Percentiles rank a stretch among this genome's conserved stretches.
These are phyloP conservation scores for Chlorella variabilis DNA, from an alignment of 163 green algal species.

Conservation along the genomic window DNA sequence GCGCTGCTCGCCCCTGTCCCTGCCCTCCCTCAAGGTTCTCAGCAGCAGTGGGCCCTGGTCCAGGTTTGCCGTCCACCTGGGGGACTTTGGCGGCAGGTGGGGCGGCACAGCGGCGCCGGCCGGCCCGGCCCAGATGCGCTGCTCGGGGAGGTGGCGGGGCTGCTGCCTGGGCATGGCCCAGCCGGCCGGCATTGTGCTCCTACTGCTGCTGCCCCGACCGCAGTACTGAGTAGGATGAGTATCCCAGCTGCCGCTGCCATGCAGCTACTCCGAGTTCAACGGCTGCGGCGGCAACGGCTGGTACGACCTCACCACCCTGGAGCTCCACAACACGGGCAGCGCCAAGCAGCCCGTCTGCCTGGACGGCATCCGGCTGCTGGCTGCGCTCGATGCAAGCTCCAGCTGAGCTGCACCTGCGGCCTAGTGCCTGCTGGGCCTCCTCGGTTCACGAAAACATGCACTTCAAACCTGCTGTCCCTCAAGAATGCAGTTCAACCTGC, in stretches of 20 bases:
- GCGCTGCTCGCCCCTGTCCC: background rate
- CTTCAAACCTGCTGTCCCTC: no score
- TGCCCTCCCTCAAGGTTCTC: background rate
- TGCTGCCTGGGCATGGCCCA: no score
- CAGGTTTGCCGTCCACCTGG: background rate
- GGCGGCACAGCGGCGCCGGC: no score
- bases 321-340: constrained; percentile 2
- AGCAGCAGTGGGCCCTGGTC: background rate
- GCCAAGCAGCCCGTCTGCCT: constrained; percentile 16
- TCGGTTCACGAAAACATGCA: no score
- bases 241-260: no score
- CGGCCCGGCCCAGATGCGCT: no score
- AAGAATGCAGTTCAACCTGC: no score
- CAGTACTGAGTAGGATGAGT: no score
- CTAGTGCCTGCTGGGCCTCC: no score
- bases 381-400: background rate
- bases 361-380: constrained; percentile 22
- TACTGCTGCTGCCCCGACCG: no score
- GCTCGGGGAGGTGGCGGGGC: background rate
- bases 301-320: background rate
- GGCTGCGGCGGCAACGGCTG: constrained; percentile 27
- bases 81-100: constrained; percentile 25
- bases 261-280: background rate
- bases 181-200: no score
- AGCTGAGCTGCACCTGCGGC: no score